Evolutionary conservation across 352 stramenopile genomes (phyloP).

Genomic region (Aphanomyces invadans): DNA sequence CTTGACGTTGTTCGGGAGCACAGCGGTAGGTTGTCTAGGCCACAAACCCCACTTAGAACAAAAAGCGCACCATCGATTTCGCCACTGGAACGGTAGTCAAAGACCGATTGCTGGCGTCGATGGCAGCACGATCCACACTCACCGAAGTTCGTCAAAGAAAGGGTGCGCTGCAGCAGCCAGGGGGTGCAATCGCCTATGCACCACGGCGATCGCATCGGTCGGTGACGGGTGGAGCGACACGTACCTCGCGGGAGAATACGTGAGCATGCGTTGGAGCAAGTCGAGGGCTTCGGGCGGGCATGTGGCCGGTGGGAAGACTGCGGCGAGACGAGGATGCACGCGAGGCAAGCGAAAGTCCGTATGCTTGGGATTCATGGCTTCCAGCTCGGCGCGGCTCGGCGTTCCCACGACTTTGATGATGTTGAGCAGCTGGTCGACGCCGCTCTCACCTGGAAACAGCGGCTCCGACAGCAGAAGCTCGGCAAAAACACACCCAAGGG

Average conservation of each 20-base stretch:
- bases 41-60: neutral
- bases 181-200: conserved; percentile 15
- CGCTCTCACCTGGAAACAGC: conserved; percentile 53
- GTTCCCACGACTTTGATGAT: conserved; percentile 84
- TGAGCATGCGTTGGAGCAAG: conserved; percentile 20
- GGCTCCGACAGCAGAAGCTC: conserved; percentile 51
- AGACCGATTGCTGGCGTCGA: neutral
- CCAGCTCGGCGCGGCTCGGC: conserved; percentile 87
- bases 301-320: conserved; percentile 5
- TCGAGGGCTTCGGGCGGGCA: conserved; percentile 13
- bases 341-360: conserved; percentile 91
- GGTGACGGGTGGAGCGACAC: neutral
- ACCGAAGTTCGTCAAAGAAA: conserved; percentile 23
- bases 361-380: conserved; percentile 90
- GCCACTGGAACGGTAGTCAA: too few relatives aligned
- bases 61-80: too few relatives aligned
- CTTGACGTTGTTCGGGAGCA: conserved; percentile 7
- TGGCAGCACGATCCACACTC: too few relatives aligned
- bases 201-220: neutral
- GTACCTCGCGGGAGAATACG: conserved; percentile 17
- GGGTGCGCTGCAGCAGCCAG: conserved; percentile 18
- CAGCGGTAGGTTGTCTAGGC: conserved; percentile 4
- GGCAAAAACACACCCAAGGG: conserved; percentile 52
- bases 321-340: conserved; percentile 1
- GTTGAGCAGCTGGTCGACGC: conserved; percentile 51